phyloP scores from a whole-genome alignment of 495 filamentous ascomycete genomes.

The Aspergillus haitiensis region DNA sequence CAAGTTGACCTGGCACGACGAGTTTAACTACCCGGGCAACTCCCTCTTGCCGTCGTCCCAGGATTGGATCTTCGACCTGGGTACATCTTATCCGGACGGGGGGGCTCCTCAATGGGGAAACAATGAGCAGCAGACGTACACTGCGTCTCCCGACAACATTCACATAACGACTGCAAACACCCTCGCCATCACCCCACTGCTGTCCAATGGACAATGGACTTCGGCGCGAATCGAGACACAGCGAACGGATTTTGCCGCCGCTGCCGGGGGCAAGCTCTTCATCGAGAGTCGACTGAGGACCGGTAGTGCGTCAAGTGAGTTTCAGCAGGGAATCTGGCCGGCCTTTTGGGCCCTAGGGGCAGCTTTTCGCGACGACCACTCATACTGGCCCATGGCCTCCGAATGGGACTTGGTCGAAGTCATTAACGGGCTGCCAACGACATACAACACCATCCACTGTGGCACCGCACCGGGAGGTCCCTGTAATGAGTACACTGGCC shows the following conservation, averaged over 20 bases:
- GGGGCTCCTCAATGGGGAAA: constrained; percentile 6
- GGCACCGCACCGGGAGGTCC: background rate
- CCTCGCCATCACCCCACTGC: background rate
- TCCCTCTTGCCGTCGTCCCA: background rate
- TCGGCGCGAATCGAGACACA: constrained; percentile 12
- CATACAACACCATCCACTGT: constrained; percentile 3
- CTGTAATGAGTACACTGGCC: constrained; percentile 9
- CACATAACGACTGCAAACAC: constrained; percentile 1
- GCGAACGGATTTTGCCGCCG: constrained; percentile 2
- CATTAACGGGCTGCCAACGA: background rate
- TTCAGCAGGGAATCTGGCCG: constrained; percentile 9
- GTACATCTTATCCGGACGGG: background rate
- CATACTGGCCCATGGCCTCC: constrained; percentile 9
- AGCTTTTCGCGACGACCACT: constrained; percentile 3
- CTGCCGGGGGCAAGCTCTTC: constrained; percentile 14
- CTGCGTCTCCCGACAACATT: background rate
- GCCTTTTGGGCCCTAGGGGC: constrained; percentile 8
- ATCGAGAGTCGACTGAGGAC: constrained; percentile 7
- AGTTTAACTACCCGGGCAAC: constrained; percentile 7
- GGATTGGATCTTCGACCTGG: constrained; percentile 10
- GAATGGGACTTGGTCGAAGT: constrained; percentile 16
- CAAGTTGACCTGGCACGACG: constrained; percentile 14
- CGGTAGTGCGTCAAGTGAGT: background rate
- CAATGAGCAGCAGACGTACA: constrained; percentile 11
- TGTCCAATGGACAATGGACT: background rate